phyloP scores from a whole-genome alignment of 2,329 filamentous ascomycete genomes.

The Talaromyces sp. region DNA sequence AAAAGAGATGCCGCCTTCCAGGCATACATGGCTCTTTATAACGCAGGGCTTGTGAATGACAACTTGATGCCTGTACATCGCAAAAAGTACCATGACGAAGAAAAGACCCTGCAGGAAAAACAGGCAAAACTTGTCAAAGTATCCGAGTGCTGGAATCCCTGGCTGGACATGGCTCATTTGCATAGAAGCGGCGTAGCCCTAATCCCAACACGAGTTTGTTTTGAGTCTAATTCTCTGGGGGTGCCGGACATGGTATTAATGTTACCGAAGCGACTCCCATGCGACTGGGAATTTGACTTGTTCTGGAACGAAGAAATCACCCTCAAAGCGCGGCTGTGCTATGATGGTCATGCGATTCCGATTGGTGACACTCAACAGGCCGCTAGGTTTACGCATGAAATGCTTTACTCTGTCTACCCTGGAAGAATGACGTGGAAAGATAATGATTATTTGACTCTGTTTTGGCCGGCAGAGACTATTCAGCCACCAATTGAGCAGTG shows the following conservation, averaged over 20 bases:
- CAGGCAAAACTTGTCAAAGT: slow-evolving; percentile 24
- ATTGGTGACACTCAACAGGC: slow-evolving; percentile 9
- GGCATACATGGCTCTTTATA: slow-evolving; percentile 66
- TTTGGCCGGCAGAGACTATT: slow-evolving; percentile 14
- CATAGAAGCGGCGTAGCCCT: slow-evolving; percentile 19
- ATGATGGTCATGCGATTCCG: neutral
- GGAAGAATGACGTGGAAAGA: slow-evolving; percentile 13
- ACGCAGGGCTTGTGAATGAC: slow-evolving; percentile 68
- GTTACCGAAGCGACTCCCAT: slow-evolving; percentile 19
- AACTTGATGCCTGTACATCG: slow-evolving; percentile 62
- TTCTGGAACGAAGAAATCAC: slow-evolving; percentile 25
- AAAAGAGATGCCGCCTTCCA: slow-evolving; percentile 78
- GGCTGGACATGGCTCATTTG: slow-evolving; percentile 28
- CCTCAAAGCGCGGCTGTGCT: slow-evolving; percentile 16
- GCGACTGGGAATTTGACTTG: slow-evolving; percentile 19
- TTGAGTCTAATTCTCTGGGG: slow-evolving; percentile 12
- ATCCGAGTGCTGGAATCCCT: slow-evolving; percentile 31
- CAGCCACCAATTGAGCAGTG: slow-evolving; percentile 13
- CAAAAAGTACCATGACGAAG: slow-evolving; percentile 36
- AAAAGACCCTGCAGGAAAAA: slow-evolving; percentile 19
- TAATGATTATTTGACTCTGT: slow-evolving; percentile 18
- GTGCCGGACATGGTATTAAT: slow-evolving; percentile 20
- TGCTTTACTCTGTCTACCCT: slow-evolving; percentile 18
- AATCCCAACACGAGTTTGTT: slow-evolving; percentile 17
- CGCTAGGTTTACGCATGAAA: slow-evolving; percentile 14